Evolutionary conservation across 768 basidiomycete species (phyloP).

Genomic region (Clavaria fumosa): DNA sequence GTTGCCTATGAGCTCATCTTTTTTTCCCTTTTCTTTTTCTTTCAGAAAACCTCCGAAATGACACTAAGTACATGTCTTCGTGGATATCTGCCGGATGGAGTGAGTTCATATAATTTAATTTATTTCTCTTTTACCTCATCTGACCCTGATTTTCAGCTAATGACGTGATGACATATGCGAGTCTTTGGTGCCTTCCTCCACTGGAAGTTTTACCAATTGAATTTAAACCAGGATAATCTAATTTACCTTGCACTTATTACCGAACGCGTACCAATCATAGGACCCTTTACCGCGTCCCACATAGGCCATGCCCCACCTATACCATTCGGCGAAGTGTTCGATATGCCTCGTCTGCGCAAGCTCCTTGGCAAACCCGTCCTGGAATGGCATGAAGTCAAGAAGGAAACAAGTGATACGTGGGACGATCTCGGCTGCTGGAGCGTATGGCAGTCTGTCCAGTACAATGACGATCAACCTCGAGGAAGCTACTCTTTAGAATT

Average conservation of each 20-base stretch:
- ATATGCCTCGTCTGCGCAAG: conserved; percentile 33
- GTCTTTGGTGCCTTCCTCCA: conserved; percentile 10
- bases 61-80: conserved; percentile 51
- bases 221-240: conserved; percentile 28
- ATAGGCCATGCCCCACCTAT: conserved; percentile 34
- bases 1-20: neutral
- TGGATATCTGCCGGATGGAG: conserved; percentile 68
- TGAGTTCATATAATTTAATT: conserved; percentile 18
- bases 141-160: conserved; percentile 31
- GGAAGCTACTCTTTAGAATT: conserved; percentile 20
- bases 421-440: conserved; percentile 42
- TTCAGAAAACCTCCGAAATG: conserved; percentile 46
- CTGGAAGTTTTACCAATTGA: neutral
- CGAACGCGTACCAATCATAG: conserved; percentile 40
- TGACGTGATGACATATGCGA: conserved; percentile 59
- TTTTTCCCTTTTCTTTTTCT: neutral
- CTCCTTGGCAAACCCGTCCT: conserved; percentile 30
- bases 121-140: conserved; percentile 4
- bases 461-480: conserved; percentile 24
- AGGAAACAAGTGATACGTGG: conserved; percentile 21
- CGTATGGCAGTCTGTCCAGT: conserved; percentile 26
- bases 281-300: conserved; percentile 42
- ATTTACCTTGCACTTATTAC: conserved; percentile 44
- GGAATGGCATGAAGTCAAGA: conserved; percentile 51
- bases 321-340: conserved; percentile 44